Conservation (phyloP, 768 basidiomycete genomes). For the Cantharellus cinnabarinus region DNA sequence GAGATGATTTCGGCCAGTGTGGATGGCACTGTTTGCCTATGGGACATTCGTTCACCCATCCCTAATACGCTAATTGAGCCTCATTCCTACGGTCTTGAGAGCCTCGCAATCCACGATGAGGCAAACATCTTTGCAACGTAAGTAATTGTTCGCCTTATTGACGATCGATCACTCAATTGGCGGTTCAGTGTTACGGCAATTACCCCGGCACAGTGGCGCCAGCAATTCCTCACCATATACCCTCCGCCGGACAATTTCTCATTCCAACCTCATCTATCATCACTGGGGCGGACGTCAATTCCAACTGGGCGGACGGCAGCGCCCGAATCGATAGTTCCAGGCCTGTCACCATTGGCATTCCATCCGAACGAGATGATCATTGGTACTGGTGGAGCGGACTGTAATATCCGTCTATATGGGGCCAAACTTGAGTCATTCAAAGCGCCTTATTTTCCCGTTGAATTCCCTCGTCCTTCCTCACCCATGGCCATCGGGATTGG, state of each 20-base stretch:
- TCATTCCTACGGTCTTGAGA: slow-evolving; percentile 51
- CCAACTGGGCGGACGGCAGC: slow-evolving; percentile 31
- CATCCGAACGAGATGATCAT: slow-evolving; percentile 78
- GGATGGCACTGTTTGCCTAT: slow-evolving; percentile 77
- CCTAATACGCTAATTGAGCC: slow-evolving; percentile 40
- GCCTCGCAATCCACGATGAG: slow-evolving; percentile 72
- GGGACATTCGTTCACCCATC: slow-evolving; percentile 61
- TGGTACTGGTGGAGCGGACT: slow-evolving; percentile 53
- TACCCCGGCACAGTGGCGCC: slow-evolving; percentile 37
- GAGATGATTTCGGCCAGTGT: slow-evolving; percentile 75
- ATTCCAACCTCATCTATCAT: slow-evolving; percentile 8
- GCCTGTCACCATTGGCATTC: slow-evolving; percentile 47
- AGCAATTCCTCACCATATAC: slow-evolving; percentile 42
- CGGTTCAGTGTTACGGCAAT: slow-evolving; percentile 35
- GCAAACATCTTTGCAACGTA: slow-evolving; percentile 74
- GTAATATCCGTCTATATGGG: slow-evolving; percentile 17
- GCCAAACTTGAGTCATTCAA: not conserved
- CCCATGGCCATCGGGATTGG: too few relatives aligned
- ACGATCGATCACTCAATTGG: not conserved
- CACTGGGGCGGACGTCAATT: slow-evolving; percentile 28
- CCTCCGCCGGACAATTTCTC: slow-evolving; percentile 25
- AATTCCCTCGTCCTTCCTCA: too few relatives aligned
- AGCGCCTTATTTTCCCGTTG: too few relatives aligned
- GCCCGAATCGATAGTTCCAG: slow-evolving; percentile 27
- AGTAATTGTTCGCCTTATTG: slow-evolving; percentile 15